phyloP scores from a whole-genome alignment of 768 basidiomycete genomes.

The Kwoniella shandongensis region DNA sequence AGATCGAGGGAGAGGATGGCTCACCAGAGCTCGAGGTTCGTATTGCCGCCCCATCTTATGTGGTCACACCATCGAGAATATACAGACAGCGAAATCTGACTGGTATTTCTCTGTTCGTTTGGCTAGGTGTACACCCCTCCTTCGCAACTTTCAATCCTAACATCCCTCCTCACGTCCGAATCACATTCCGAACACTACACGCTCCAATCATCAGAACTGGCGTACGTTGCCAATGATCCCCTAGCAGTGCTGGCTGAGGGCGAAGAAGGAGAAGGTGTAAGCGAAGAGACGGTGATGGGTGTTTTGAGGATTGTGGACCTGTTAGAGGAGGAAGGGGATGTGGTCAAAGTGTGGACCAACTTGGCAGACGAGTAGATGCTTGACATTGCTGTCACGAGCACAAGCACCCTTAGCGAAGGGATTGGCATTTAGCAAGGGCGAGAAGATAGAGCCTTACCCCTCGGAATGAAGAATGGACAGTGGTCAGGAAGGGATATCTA shows the following conservation, averaged over 20 bases:
- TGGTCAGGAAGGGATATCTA: too few species aligned
- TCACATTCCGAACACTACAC: conserved; percentile 14
- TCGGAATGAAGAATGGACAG: too few species aligned
- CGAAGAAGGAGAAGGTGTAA: conserved; percentile 32
- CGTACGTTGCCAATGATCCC: conserved; percentile 38
- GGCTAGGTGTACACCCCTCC: conserved; percentile 27
- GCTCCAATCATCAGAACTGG: conserved; percentile 40
- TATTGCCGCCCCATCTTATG: background rate
- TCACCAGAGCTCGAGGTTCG: conserved; percentile 29
- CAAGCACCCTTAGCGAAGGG: too few species aligned
- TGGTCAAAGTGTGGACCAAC: conserved; percentile 51
- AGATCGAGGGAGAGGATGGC: conserved; percentile 31
- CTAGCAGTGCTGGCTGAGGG: conserved; percentile 19
- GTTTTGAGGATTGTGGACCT: conserved; percentile 36
- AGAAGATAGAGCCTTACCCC: too few species aligned
- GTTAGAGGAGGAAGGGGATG: conserved; percentile 47
- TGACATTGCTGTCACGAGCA: too few species aligned
- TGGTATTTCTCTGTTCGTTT: background rate
- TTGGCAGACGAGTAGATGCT: conserved; percentile 23
- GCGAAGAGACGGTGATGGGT: conserved; percentile 38
- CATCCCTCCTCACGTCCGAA: conserved; percentile 10
- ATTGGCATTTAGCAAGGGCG: too few species aligned
- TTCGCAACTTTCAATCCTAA: conserved; percentile 11
- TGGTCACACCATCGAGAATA: background rate
- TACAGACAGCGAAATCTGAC: too few species aligned